Evolutionary conservation across 345 rosid species (phyloP).

Genomic region (Combretum micranthum): DNA sequence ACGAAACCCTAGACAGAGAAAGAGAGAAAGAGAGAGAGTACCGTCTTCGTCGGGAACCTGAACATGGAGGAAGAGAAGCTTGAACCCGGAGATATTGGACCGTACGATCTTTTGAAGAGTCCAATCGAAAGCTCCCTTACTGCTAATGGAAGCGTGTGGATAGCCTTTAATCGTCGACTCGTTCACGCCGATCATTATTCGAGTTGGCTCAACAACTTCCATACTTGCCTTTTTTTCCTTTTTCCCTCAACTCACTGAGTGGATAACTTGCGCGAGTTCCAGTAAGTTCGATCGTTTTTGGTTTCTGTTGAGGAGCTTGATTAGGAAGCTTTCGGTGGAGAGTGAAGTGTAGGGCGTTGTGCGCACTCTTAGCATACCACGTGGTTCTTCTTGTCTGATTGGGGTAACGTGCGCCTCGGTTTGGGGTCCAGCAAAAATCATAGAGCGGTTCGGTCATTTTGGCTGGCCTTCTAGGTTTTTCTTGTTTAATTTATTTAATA

Average conservation of each 20-base stretch:
- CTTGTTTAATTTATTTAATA: too few species aligned
- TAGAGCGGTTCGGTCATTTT: too few species aligned
- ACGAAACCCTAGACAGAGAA: not conserved
- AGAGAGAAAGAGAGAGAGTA: conserved; percentile 16
- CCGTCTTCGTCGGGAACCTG: conserved; percentile 98
- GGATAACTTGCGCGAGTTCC: too few species aligned
- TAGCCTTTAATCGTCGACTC: conserved; percentile 88
- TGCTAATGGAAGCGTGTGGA: conserved; percentile 89
- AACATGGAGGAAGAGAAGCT: conserved; percentile 86
- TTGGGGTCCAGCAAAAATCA: too few species aligned
- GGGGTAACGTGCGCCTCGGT: too few species aligned
- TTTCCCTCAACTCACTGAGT: not conserved
- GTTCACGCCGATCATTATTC: conserved; percentile 76
- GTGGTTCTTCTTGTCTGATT: too few species aligned
- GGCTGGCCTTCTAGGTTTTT: too few species aligned
- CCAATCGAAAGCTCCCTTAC: conserved; percentile 94
- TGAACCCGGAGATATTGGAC: conserved; percentile 67
- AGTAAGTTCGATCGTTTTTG: too few species aligned
- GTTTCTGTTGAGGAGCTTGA: too few species aligned
- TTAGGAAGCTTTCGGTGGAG: too few species aligned
- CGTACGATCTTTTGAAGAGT: conserved; percentile 77
- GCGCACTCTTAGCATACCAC: too few species aligned
- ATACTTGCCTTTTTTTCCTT: conserved; percentile 3
- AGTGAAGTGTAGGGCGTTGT: too few species aligned
- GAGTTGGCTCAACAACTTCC: conserved; percentile 41